Evolutionary conservation across 805 yeast species (phyloP).

Genomic region (Yarrowia sp.): DNA sequence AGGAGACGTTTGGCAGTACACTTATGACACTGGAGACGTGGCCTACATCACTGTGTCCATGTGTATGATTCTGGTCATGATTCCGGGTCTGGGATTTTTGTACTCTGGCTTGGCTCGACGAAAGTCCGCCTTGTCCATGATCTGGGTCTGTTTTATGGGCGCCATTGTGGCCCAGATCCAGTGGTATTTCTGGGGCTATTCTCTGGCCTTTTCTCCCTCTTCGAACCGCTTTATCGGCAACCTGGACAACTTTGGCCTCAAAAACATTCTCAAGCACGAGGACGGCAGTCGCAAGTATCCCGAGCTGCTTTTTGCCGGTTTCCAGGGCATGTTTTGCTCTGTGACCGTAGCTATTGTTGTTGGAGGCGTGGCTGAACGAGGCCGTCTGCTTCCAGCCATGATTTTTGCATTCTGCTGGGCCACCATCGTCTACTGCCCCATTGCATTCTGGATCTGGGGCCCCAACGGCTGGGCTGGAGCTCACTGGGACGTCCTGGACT

Average conservation of each 20-base stretch:
- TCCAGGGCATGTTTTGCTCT: slow-evolving; percentile 86
- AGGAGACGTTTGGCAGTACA: slow-evolving; percentile 22
- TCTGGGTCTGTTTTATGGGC: slow-evolving; percentile 74
- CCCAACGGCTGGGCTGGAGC: slow-evolving; percentile 84
- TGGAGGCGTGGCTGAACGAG: slow-evolving; percentile 93
- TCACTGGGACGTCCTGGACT: slow-evolving; percentile 88
- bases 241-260: slow-evolving; percentile 74
- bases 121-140: slow-evolving; percentile 82
- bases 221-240: slow-evolving; percentile 90
- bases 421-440: slow-evolving; percentile 87
- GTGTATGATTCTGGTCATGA: slow-evolving; percentile 76
- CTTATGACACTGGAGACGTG: slow-evolving; percentile 42
- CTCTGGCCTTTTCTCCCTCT: slow-evolving; percentile 77
- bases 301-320: slow-evolving; percentile 76
- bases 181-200: slow-evolving; percentile 99
- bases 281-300: slow-evolving; percentile 55
- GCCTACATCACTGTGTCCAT: slow-evolving; percentile 40
- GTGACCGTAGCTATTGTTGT: slow-evolving; percentile 90
- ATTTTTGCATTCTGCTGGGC: slow-evolving; percentile 83
- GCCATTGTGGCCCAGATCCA: slow-evolving; percentile 74
- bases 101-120: slow-evolving; percentile 89
- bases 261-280: slow-evolving; percentile 55
- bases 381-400: slow-evolving; percentile 79
- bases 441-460: slow-evolving; percentile 96
- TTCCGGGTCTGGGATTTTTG: slow-evolving; percentile 89